Base-by-base conservation (phyloP, 2,329 filamentous ascomycete genomes). In the Blastomyces emzantsi region DNA sequence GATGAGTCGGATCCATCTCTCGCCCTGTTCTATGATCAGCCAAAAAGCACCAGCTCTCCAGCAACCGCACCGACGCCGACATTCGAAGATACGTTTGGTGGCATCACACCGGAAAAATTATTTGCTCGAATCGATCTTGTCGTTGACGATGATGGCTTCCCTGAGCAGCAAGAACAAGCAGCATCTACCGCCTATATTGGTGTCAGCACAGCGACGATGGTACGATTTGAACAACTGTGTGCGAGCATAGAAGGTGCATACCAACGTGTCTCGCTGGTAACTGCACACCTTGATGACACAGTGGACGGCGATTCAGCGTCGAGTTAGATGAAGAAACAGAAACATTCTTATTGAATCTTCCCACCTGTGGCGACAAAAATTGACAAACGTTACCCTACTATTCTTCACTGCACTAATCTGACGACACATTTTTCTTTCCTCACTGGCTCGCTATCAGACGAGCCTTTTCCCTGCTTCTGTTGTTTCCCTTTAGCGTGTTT, bases 81-180 rank as follows among this genome's bases (percentile, higher is more conserved):
- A 36, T 60, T 60, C 41, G 70, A 74, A 39, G 68, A 74, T 13
- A 67, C 75, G 15, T 77, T 80, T 63, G 82, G 81, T 57, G 82
- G 82, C 47, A 77, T 89, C 64, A 78, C 82, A 65, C 73, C 83
- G 1, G 86, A 89, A 69, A 92, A 92, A 80, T 76, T 82, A 2
- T 78, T 85, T 58, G 78, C 83, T 17, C 81, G 83, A 59, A 85
- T 84, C 69, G 84, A 89, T 67, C 81, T 92, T n/a, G 78, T 89
- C 39, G 82, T 89, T 63, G 79, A 73, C 51, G 66, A 69, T 9
- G 30, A 33, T 8, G 30, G 22, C 41, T 56, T n/a, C 47, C n/a
- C 19, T 61, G 7, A 33, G 22, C 25, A 41, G 36, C n/a, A 13
- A 56, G 52, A 65, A 61, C 36, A 54, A 25, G 30, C 13, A 61